These are phyloP conservation scores for Emmonsia crescens DNA, from an alignment of 2,329 filamentous ascomycete species.

Conservation along the genomic window DNA sequence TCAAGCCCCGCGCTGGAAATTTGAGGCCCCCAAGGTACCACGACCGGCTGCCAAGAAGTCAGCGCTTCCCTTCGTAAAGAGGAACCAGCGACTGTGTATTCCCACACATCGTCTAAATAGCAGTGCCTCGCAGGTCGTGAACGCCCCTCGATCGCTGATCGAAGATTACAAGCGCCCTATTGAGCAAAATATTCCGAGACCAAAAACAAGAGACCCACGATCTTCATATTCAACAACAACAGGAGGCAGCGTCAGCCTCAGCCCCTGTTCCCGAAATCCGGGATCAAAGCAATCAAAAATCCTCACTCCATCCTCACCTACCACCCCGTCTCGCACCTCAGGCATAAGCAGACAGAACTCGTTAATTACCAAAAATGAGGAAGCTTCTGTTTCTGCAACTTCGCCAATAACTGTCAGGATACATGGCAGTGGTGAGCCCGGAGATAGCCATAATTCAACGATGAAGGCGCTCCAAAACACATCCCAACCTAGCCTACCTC, in stretches of 20 bases:
- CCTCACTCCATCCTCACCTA: constrained; percentile 1
- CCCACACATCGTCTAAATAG: constrained; percentile 34
- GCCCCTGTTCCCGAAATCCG: constrained; percentile 13
- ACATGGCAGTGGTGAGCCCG: neutral
- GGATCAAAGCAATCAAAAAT: constrained; percentile 22
- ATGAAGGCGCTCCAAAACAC: neutral
- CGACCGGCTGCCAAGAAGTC: constrained; percentile 11
- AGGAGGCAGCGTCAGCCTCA: neutral
- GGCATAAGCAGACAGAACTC: neutral
- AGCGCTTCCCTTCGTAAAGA: constrained; percentile 18
- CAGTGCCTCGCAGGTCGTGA: constrained; percentile 27
- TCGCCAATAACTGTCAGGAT: neutral
- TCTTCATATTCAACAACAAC: neutral
- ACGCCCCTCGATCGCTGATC: constrained; percentile 32
- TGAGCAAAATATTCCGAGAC: constrained; percentile 10
- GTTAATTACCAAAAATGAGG: neutral
- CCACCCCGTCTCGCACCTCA: constrained; percentile 2
- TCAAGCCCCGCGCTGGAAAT: constrained; percentile 16
- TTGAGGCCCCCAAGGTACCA: constrained; percentile 17
- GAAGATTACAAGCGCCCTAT: constrained; percentile 28
- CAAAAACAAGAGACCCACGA: neutral
- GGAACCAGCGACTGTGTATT: constrained; percentile 26
- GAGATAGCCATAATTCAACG: neutral
- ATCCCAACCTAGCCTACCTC: constrained; percentile 4
- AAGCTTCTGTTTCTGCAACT: neutral